phyloP scores from a whole-genome alignment of 2,329 filamentous ascomycete genomes.

The Fusarium mangiferae region DNA sequence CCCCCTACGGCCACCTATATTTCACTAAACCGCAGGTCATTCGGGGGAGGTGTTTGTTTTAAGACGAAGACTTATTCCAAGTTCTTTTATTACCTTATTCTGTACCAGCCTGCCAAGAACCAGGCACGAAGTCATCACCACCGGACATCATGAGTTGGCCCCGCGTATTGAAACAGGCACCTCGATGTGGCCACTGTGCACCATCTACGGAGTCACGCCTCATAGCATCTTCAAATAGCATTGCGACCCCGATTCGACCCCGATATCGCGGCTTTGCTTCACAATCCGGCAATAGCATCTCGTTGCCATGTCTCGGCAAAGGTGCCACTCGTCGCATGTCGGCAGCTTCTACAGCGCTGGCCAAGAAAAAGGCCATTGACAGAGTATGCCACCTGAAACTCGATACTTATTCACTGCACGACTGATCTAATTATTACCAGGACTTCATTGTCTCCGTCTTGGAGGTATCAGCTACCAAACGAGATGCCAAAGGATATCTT shows the following conservation, averaged over 20 bases:
- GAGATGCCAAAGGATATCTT: conserved; percentile 91
- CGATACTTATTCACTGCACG: neutral
- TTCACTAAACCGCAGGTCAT: conserved; percentile 26
- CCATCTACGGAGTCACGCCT: conserved; percentile 14
- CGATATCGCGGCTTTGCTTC: conserved; percentile 25
- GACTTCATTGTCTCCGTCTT: conserved; percentile 89
- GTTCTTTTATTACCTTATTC: conserved; percentile 13
- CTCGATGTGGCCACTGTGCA: conserved; percentile 40
- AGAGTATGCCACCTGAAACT: conserved; percentile 40
- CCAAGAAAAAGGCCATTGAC: conserved; percentile 48
- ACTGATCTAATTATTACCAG: conserved; percentile 53
- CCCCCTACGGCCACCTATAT: conserved; percentile 33
- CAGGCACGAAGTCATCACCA: conserved; percentile 16
- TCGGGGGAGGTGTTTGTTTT: conserved; percentile 29
- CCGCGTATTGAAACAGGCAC: conserved; percentile 54
- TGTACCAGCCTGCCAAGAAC: conserved; percentile 4
- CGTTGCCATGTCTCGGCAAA: conserved; percentile 15
- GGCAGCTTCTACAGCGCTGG: conserved; percentile 43
- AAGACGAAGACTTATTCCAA: neutral
- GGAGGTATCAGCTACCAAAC: conserved; percentile 88
- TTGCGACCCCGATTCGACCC: conserved; percentile 12
- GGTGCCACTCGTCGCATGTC: conserved; percentile 44
- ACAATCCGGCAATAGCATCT: conserved; percentile 14
- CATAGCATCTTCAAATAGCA: neutral
- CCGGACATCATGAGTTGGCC: conserved; percentile 53